phyloP scores from a whole-genome alignment of 1,284 basidiomycete species.

The Pascua guehoae region DNA sequence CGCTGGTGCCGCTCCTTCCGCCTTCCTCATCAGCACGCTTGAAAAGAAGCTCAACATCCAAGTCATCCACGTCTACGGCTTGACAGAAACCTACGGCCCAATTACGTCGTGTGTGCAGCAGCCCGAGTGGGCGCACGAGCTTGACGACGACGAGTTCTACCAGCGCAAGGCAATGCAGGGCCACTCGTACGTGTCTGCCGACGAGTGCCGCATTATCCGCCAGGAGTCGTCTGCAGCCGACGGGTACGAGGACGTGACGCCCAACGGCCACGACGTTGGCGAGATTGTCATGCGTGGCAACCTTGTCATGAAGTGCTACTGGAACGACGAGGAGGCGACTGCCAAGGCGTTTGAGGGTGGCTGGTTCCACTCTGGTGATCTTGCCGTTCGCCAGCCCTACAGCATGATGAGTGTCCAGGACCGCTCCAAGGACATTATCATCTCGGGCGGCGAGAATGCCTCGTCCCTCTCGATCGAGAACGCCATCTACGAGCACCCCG shows the following conservation, averaged over 20 bases:
- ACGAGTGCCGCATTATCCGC: slow-evolving; percentile 16
- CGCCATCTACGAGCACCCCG: slow-evolving; percentile 60
- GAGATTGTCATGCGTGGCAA: slow-evolving; percentile 21
- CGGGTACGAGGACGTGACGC: slow-evolving; percentile 15
- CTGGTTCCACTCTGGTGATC: slow-evolving; percentile 84
- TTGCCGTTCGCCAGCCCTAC: slow-evolving; percentile 74
- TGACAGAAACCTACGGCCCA: slow-evolving; percentile 23
- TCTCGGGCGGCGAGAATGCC: slow-evolving; percentile 82
- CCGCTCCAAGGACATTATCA: slow-evolving; percentile 68
- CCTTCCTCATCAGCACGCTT: slow-evolving; percentile 19
- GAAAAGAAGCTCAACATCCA: slow-evolving; percentile 21
- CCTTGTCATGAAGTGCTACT: slow-evolving; percentile 58
- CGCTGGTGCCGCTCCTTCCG: slow-evolving; percentile 15
- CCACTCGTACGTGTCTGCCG: slow-evolving; percentile 12
- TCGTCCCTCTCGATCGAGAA: slow-evolving; percentile 85
- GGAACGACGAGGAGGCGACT: slow-evolving; percentile 70
- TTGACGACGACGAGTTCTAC: slow-evolving; percentile 18
- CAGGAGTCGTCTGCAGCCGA: slow-evolving; percentile 8
- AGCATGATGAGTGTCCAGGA: slow-evolving; percentile 62
- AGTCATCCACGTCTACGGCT: slow-evolving; percentile 58
- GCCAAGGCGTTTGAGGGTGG: slow-evolving; percentile 61
- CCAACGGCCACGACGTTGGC: slow-evolving; percentile 18
- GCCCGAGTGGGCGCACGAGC: slow-evolving; percentile 11
- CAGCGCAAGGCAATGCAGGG: slow-evolving; percentile 24
- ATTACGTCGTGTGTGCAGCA: slow-evolving; percentile 16